These are phyloP conservation scores for Senna tora DNA, from an alignment of 306 rosid genomes.

Conservation along the genomic window DNA sequence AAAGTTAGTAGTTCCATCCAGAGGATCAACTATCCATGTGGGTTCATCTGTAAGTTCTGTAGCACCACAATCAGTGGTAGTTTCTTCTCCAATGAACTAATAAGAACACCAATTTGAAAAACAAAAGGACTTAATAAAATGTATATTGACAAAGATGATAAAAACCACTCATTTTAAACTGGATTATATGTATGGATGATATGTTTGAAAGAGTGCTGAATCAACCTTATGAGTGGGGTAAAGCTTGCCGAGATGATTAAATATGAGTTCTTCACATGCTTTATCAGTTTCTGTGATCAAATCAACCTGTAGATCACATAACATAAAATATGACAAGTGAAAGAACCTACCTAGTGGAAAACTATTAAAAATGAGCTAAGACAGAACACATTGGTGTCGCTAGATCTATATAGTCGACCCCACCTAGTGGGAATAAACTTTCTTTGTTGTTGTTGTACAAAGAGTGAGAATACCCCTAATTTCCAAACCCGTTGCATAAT, in stretches of 20 bases:
- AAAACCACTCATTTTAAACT: not conserved
- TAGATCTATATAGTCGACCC: no score
- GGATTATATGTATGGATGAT: not conserved
- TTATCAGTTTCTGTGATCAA: constrained; percentile 98
- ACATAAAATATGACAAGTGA: constrained; percentile 11
- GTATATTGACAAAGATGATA: not conserved
- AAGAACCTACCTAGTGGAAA: no score
- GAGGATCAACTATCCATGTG: constrained; percentile 98
- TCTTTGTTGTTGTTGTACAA: no score
- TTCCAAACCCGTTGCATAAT: not conserved
- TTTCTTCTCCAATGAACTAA: constrained; percentile 97
- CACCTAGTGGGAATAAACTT: no score
- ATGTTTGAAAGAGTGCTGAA: constrained; percentile 16
- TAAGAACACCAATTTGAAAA: constrained; percentile 22
- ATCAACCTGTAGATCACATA: constrained; percentile 70
- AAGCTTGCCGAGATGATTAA: constrained; percentile 75
- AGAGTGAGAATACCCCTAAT: no score
- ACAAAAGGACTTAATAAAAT: constrained; percentile 34
- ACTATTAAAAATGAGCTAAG: no score
- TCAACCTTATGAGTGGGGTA: constrained; percentile 86
- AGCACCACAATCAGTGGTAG: constrained; percentile 82
- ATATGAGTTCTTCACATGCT: constrained; percentile 92
- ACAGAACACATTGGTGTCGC: no score
- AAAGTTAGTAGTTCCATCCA: constrained; percentile 97
- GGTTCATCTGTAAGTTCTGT: constrained; percentile 90